Base-by-base conservation (phyloP, 306 rosid species). In the Vicia villosa region DNA sequence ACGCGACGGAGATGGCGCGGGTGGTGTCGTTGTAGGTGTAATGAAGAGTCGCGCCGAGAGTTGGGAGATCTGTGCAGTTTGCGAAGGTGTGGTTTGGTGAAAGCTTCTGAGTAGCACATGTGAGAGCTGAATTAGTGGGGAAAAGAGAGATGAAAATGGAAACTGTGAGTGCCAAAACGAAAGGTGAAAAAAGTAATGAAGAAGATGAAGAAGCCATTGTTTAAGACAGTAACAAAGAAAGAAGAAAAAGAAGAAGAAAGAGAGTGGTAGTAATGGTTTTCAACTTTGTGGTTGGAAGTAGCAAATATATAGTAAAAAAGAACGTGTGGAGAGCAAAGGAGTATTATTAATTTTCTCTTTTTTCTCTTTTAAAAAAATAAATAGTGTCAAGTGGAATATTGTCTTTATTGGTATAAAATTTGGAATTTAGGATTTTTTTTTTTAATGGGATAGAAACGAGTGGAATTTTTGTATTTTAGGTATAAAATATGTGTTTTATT, bases 1-100 rank as follows among this genome's bases (percentile, higher is more conserved):
- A 94, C 3, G 91, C 98, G 42, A 94, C 7, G 57, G 97, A 50
- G 75, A 94, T 67, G 5, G 92, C 74, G 47, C 79, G 71, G 73
- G 84, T 94, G 45, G 96, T 47, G 20, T 77, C 50, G 69, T 85
- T 67, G 80, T 72, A 84, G 63, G 85, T 60, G 87, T 70, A 84
- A 66, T 86, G 97, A 49, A 94, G 88, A 49, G 57, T 73, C 10
- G 95, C 76, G 3, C 55, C 15, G 1, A 94, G 84, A 1, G 19
- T 0, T 0, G 91, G 71, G 32, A 94, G 95, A 60, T 80, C 78
- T 40, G 76, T 46, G 85, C 97, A 94, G 58, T 83, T 80, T 3
- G 81, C 0, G 84, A 51, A 94, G 15, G 49, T 19, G 4, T 54
- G 75, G 51, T 78, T 82, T 12, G 20, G 8, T 5, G 80, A 30